Percentiles rank a stretch among this genome's conserved stretches.
phyloP scores from a whole-genome alignment of 1,284 basidiomycete species.

The Puccinia triticina region DNA sequence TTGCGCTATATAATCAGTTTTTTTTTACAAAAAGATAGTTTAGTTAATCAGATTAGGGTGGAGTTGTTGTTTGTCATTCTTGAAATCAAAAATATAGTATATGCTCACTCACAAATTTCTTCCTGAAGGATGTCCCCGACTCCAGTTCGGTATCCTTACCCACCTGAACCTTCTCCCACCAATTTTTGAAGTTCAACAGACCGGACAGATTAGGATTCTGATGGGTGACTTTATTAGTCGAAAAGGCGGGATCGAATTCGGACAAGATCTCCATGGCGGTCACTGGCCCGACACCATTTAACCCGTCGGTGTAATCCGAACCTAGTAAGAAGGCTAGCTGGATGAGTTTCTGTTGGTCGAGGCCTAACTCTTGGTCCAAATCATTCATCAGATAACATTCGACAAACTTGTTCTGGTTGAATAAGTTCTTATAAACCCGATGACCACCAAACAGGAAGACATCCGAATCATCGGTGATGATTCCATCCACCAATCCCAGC shows the following conservation, averaged over 20 bases:
- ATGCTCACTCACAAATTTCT: slow-evolving; percentile 73
- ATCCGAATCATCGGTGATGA: slow-evolving; percentile 99
- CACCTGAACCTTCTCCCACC: slow-evolving; percentile 94
- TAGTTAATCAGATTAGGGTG: not conserved
- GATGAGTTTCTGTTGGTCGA: slow-evolving; percentile 83
- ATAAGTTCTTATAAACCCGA: slow-evolving; percentile 98
- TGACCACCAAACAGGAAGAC: slow-evolving; percentile 88
- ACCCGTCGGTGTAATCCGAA: slow-evolving; percentile 94
- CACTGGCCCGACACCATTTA: slow-evolving; percentile 92
- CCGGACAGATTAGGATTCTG: slow-evolving; percentile 72
- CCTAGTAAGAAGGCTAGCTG: slow-evolving; percentile 89
- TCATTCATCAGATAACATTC: slow-evolving; percentile 89
- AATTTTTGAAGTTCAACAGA: slow-evolving; percentile 81
- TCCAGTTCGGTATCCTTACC: slow-evolving; percentile 74
- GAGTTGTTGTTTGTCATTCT: not conserved
- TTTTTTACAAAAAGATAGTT: not conserved
- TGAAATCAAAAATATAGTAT: not conserved
- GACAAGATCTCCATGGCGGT: slow-evolving; percentile 91
- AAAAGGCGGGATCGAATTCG: slow-evolving; percentile 67
- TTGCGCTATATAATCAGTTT: slow-evolving; percentile 27
- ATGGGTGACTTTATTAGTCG: slow-evolving; percentile 43
- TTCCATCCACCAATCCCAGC: slow-evolving; percentile 86
- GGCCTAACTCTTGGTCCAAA: slow-evolving; percentile 81
- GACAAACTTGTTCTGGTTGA: slow-evolving; percentile 97
- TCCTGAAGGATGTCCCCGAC: slow-evolving; percentile 75